These are phyloP conservation scores for Oldenlandia corymbosa DNA, from an alignment of 257 asterid species.

Conservation along the genomic window DNA sequence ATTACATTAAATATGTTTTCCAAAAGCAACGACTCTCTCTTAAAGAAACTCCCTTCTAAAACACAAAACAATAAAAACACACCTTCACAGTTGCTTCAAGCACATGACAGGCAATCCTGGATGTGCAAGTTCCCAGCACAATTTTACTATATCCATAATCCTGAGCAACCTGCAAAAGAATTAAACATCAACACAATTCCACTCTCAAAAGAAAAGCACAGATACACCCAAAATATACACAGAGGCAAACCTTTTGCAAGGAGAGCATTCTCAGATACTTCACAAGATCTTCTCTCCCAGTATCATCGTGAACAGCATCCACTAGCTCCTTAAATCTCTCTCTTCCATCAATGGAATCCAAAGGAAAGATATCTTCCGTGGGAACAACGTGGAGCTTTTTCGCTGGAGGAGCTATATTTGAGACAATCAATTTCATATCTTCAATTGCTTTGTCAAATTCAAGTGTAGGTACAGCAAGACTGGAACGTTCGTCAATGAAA, in stretches of 20 bases:
- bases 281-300: slow-evolving; percentile 74
- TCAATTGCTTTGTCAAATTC: slow-evolving; percentile 35
- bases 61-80: no score
- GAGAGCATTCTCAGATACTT: slow-evolving; percentile 48
- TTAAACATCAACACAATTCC: not conserved
- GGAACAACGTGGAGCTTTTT: slow-evolving; percentile 54
- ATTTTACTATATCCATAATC: slow-evolving; percentile 82
- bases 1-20: not conserved
- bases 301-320: slow-evolving; percentile 46
- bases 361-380: slow-evolving; percentile 46
- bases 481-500: slow-evolving; percentile 54
- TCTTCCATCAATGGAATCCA: slow-evolving; percentile 37
- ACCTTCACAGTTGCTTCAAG: slow-evolving; percentile 98
- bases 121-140: slow-evolving; percentile 66
- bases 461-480: slow-evolving; percentile 26
- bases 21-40: slow-evolving; percentile 1
- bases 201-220: slow-evolving; percentile 12
- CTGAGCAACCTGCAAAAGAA: slow-evolving; percentile 55
- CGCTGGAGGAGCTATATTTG: slow-evolving; percentile 59
- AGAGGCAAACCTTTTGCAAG: slow-evolving; percentile 67
- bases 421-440: slow-evolving; percentile 51
- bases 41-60: not conserved
- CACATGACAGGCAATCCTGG: slow-evolving; percentile 86
- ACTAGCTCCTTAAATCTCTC: slow-evolving; percentile 43
- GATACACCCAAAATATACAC: slow-evolving; percentile 4